phyloP scores from a whole-genome alignment of 768 basidiomycete species.

The Neoboletus brunneissimus region DNA sequence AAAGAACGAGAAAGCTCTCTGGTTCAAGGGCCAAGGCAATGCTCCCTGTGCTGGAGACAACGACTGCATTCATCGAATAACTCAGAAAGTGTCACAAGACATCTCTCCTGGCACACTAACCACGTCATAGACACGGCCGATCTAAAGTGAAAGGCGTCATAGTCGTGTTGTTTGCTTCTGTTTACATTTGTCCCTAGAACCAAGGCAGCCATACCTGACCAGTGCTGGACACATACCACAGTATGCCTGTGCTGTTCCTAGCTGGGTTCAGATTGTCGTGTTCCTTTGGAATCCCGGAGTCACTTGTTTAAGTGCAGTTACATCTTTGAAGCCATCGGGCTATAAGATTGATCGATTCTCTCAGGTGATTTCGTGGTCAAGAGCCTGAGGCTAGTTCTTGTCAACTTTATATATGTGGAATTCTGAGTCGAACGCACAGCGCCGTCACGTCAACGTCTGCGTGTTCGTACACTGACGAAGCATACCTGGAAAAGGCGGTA shows the following conservation, averaged over 20 bases:
- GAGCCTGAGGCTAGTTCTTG: neutral
- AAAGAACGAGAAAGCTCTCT: too few species aligned
- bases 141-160: too few species aligned
- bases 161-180: constrained; percentile 11
- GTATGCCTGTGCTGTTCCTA: neutral
- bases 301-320: constrained; percentile 4
- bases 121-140: too few species aligned
- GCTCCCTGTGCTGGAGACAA: too few species aligned
- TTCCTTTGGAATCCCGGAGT: neutral
- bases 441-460: neutral
- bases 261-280: neutral
- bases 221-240: neutral
- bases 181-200: constrained; percentile 8
- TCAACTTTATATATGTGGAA: neutral
- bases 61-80: too few species aligned
- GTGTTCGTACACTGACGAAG: neutral
- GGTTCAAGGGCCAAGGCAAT: too few species aligned
- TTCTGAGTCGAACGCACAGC: neutral
- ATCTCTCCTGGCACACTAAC: too few species aligned
- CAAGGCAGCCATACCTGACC: neutral
- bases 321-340: neutral
- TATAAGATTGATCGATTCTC: neutral
- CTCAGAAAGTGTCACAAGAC: too few species aligned
- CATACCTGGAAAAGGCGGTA: constrained; percentile 8
- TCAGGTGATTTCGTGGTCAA: neutral